phyloP scores from a whole-genome alignment of 2,329 filamentous ascomycete species.

The Exophiala mesophila region DNA sequence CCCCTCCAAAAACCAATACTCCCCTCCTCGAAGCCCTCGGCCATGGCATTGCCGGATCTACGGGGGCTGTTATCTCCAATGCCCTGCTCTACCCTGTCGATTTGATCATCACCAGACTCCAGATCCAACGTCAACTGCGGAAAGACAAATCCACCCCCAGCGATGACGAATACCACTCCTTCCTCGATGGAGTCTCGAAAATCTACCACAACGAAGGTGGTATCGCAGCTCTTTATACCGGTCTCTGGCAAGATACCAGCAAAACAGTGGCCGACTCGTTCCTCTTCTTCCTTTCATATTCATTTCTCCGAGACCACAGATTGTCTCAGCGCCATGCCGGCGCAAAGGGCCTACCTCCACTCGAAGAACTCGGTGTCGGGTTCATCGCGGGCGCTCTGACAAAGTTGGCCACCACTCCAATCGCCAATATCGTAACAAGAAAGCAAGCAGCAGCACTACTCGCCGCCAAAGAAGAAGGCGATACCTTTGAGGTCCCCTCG shows the following conservation, averaged over 20 bases:
- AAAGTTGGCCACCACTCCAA: constrained; percentile 71
- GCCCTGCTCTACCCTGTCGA: constrained; percentile 75
- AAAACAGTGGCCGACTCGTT: constrained; percentile 72
- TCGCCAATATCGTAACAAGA: constrained; percentile 75
- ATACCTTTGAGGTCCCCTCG: constrained; percentile 33
- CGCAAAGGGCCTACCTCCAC: constrained; percentile 49
- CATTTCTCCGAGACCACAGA: constrained; percentile 45
- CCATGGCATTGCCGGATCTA: constrained; percentile 74
- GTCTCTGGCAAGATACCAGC: constrained; percentile 58
- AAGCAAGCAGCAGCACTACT: constrained; percentile 66
- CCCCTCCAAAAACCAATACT: constrained; percentile 29
- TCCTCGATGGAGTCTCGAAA: constrained; percentile 64
- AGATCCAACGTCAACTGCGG: constrained; percentile 64
- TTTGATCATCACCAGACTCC: constrained; percentile 73
- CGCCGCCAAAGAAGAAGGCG: constrained; percentile 27
- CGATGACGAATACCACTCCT: constrained; percentile 55
- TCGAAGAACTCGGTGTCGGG: constrained; percentile 71
- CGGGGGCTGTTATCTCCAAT: constrained; percentile 74
- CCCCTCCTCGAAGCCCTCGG: constrained; percentile 65
- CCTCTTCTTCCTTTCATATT: constrained; percentile 82
- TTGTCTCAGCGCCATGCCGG: constrained; percentile 32
- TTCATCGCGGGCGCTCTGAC: constrained; percentile 69
- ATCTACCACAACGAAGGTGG: constrained; percentile 71
- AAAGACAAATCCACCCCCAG: constrained; percentile 30
- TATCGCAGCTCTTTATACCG: constrained; percentile 63